Conservation (phyloP, 495 filamentous ascomycete species). For the Penicillium argentinense region DNA sequence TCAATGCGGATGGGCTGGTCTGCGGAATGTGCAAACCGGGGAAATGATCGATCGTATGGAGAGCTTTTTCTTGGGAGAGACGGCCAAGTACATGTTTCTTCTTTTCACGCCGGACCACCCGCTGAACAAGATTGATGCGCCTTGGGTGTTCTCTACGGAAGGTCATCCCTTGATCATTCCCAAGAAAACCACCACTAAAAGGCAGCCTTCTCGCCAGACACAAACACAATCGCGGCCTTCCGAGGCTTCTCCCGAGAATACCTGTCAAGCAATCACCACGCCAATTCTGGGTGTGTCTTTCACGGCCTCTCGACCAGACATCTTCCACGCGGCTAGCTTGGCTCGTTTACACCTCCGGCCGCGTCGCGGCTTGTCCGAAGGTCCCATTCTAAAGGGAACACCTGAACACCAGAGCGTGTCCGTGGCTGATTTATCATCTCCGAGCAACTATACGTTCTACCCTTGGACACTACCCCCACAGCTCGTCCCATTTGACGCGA, state of each 20-base stretch:
- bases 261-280: conserved; percentile 61
- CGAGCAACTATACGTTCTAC: conserved; percentile 79
- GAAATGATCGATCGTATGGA: conserved; percentile 96
- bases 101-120: conserved; percentile 86
- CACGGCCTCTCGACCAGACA: conserved; percentile 78
- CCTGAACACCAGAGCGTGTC: conserved; percentile 54
- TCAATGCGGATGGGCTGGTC: conserved; percentile 88
- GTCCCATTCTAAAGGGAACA: conserved; percentile 52
- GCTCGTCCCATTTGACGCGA: conserved; percentile 71
- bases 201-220: conserved; percentile 7
- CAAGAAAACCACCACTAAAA: conserved; percentile 32
- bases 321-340: conserved; percentile 88
- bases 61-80: conserved; percentile 97
- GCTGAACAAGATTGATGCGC: conserved; percentile 77
- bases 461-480: conserved; percentile 85
- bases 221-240: conserved; percentile 10
- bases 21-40: conserved; percentile 89
- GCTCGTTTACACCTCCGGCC: conserved; percentile 78
- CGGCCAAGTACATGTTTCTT: conserved; percentile 89
- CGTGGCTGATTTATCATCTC: conserved; percentile 58
- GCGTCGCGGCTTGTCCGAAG: conserved; percentile 48
- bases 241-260: conserved; percentile 11
- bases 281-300: conserved; percentile 70
- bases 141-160: conserved; percentile 94
- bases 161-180: conserved; percentile 92